Base-by-base conservation (phyloP, 2,329 filamentous ascomycete genomes). In the Pleoardoris graminearum region DNA sequence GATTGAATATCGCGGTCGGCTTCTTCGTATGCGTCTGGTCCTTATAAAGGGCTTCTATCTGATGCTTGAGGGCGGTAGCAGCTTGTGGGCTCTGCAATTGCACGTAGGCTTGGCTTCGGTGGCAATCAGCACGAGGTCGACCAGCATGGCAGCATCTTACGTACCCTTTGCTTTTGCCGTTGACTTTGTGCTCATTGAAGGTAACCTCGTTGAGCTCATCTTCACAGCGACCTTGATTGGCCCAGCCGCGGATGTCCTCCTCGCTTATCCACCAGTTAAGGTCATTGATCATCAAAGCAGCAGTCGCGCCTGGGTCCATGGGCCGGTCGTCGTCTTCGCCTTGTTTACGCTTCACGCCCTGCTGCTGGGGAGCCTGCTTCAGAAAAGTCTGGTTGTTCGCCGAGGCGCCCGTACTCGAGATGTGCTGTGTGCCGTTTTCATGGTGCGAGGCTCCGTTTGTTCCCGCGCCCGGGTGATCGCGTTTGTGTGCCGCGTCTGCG, bases 171-270 rank as follows among this genome's bases (percentile, higher is more conserved):
- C 91, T 96, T 78, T 99, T 99, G 63, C 94, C 94, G 63, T 99
- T 99, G 42, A 97, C 92, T 72, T 99, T 99, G 76, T 97, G 94
- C 73, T 99, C 94, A 66, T 91, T 97, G 73, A 97, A 99, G 0
- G 92, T 96, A 46, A 99, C 85, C 55, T 97, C 94, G 66, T 90
- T 91, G 16, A 97, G 77, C 66, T 96, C 90, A 39, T 87, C 82
- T 72, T 97, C 94, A 62, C 85, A 90, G 2, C 83, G 84, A n/a
- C 88, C 90, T 59, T 89, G 82, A 60, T 86, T 85, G 21, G 89
- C 81, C 90, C 91, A 97, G 45, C 88, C 89, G 48, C 94, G 88
- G 51, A 99, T 85, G 63, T 97, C 91, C 68, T 99, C 94, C 69
- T 99, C 94, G 2, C 69, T 73, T 25, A 87, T 92, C 93, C 93